A percentile compares a stretch with the other conserved stretches of the same genome.
These are phyloP conservation scores for Trichoderma breve DNA, from an alignment of 2,329 filamentous ascomycete species.

Conservation along the genomic window DNA sequence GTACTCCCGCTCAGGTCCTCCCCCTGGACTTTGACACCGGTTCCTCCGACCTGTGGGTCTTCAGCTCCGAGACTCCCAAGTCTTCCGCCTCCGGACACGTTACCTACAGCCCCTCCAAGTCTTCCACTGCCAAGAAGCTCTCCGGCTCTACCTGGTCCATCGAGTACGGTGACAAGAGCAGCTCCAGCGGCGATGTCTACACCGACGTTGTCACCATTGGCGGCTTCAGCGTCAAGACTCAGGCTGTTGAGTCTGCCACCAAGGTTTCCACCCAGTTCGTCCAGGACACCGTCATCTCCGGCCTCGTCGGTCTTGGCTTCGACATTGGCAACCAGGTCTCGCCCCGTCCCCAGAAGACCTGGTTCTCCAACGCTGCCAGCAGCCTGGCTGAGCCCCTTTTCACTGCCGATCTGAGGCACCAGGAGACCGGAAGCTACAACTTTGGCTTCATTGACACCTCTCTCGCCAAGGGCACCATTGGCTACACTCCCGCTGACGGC, in stretches of 20 bases:
- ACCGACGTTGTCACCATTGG: conserved; percentile 43
- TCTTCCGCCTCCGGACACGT: conserved; percentile 39
- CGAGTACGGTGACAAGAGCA: conserved; percentile 44
- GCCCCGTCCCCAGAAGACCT: conserved; percentile 43
- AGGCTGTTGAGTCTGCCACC: conserved; percentile 46
- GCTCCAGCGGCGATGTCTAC: conserved; percentile 44
- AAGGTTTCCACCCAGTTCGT: conserved; percentile 42
- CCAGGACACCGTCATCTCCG: conserved; percentile 41
- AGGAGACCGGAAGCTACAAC: conserved; percentile 61
- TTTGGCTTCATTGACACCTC: conserved; percentile 67
- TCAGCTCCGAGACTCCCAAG: conserved; percentile 43
- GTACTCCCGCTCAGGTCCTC: conserved; percentile 24
- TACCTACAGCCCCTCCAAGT: conserved; percentile 40
- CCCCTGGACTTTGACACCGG: conserved; percentile 27
- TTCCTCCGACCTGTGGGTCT: conserved; percentile 34
- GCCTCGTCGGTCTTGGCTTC: conserved; percentile 46
- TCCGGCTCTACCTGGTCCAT: conserved; percentile 43
- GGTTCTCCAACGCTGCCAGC: conserved; percentile 36
- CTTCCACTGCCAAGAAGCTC: conserved; percentile 38
- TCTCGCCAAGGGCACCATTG: conserved; percentile 62
- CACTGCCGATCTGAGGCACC: conserved; percentile 64
- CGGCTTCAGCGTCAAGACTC: conserved; percentile 39
- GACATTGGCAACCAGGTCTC: conserved; percentile 42
- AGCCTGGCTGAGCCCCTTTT: conserved; percentile 49
- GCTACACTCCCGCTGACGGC: conserved; percentile 60